Evolutionary conservation across 495 filamentous ascomycete species (phyloP).

Genomic region (Aspergillus diversus): DNA sequence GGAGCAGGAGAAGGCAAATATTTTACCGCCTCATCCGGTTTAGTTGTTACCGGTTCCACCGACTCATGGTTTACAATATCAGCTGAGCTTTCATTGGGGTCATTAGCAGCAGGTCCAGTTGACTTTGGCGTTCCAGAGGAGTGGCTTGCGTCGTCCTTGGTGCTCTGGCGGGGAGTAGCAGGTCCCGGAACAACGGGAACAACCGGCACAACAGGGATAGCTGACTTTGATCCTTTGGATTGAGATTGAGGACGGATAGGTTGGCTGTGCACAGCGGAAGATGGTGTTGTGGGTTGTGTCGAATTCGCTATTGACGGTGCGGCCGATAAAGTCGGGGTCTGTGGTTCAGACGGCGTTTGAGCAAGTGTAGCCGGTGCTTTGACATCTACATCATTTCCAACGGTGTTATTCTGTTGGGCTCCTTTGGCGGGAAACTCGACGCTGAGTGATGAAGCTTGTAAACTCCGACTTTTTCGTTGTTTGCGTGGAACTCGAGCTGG

Average conservation of each 20-base stretch:
- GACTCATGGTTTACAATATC: conserved; percentile 5
- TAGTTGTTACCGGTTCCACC: conserved; percentile 28
- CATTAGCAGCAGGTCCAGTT: conserved; percentile 23
- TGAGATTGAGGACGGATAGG: conserved; percentile 44
- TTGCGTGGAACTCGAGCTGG: conserved; percentile 53
- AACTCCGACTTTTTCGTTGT: conserved; percentile 43
- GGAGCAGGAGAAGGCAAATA: conserved; percentile 44
- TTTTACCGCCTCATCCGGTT: conserved; percentile 35
- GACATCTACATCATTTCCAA: conserved; percentile 25
- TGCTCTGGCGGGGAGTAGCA: conserved; percentile 43
- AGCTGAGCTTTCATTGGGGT: conserved; percentile 19
- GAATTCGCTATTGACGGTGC: conserved; percentile 66
- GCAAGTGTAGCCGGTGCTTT: conserved; percentile 31
- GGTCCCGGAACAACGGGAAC: conserved; percentile 63
- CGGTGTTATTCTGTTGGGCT: conserved; percentile 26
- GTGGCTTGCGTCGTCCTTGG: conserved; percentile 44
- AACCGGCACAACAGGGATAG: conserved; percentile 67
- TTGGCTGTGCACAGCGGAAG: conserved; percentile 49
- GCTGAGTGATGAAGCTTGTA: conserved; percentile 37
- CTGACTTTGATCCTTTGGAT: conserved; percentile 47
- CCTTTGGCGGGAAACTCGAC: conserved; percentile 58
- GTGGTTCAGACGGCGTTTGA: conserved; percentile 55
- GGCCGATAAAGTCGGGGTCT: conserved; percentile 69
- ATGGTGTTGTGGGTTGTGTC: conserved; percentile 74
- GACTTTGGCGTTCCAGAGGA: conserved; percentile 45